Conservation (phyloP, 257 asterid genomes). For the Jacaranda mimosifolia region DNA sequence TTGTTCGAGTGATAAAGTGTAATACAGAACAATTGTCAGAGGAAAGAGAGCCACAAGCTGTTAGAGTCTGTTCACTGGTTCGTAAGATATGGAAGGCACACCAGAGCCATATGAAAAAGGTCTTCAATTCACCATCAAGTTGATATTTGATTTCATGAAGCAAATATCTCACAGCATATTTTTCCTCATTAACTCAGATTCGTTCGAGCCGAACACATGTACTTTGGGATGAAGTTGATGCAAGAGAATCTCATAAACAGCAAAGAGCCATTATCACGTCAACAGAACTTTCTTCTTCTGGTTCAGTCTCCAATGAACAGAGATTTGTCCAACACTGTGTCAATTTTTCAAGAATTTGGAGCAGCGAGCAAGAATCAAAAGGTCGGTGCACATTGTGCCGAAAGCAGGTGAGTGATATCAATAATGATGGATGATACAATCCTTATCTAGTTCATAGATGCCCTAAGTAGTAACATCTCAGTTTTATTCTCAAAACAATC, state of each 20-base stretch:
- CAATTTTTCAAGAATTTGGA: slow-evolving; percentile 91
- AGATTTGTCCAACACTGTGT: slow-evolving; percentile 70
- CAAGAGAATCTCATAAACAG: slow-evolving; percentile 50
- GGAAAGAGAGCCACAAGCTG: slow-evolving; percentile 81
- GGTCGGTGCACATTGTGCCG: slow-evolving; percentile 84
- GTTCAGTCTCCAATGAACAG: slow-evolving; percentile 58
- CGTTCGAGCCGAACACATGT: slow-evolving; percentile 61
- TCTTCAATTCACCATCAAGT: slow-evolving; percentile 30
- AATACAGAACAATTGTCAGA: slow-evolving; percentile 66
- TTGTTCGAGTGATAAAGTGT: slow-evolving; percentile 95
- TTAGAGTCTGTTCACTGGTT: slow-evolving; percentile 69
- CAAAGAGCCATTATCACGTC: slow-evolving; percentile 61
- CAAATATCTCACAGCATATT: not conserved
- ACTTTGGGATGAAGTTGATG: slow-evolving; percentile 53
- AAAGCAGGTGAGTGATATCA: slow-evolving; percentile 65
- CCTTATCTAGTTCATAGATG: slow-evolving; percentile 26
- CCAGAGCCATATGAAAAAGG: slow-evolving; percentile 63
- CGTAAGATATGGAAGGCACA: slow-evolving; percentile 82
- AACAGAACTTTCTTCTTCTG: slow-evolving; percentile 59
- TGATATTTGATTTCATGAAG: slow-evolving; percentile 19
- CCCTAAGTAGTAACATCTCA: not conserved
- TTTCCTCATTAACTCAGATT: slow-evolving; percentile 49
- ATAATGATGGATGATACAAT: not conserved
- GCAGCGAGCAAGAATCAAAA: slow-evolving; percentile 87
- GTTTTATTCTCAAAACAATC: slow-evolving; percentile 25